phyloP scores from a whole-genome alignment of 139 green algal species.

The Asterochloris erici region DNA sequence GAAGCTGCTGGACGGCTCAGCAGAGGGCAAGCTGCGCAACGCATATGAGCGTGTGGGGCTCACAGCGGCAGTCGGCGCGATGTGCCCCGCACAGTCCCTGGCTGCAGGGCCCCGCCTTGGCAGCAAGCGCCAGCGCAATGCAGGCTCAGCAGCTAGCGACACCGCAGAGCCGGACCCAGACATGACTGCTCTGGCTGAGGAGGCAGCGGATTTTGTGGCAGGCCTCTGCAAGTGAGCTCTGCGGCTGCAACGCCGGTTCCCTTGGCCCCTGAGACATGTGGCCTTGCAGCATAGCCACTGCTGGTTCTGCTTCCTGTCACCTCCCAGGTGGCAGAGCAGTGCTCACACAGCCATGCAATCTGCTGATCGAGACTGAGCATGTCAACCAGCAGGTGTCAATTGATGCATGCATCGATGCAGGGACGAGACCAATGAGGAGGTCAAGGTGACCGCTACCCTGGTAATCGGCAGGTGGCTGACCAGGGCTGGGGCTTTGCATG shows the following conservation, averaged over 20 bases:
- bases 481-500: conserved; percentile 3
- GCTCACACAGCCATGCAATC: neutral
- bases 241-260: neutral
- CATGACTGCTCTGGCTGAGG: neutral
- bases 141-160: neutral
- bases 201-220: conserved; percentile 23
- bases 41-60: conserved; percentile 54
- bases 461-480: conserved; percentile 51
- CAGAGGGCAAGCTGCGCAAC: conserved; percentile 67
- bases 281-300: too few species aligned
- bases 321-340: neutral
- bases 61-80: conserved; percentile 31
- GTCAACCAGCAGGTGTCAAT: neutral
- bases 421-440: conserved; percentile 49
- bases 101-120: conserved; percentile 9
- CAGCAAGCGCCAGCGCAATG: neutral
- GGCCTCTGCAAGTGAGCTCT: conserved; percentile 16
- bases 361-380: neutral
- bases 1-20: conserved; percentile 52
- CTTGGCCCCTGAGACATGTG: neutral
- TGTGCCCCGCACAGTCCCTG: conserved; percentile 18
- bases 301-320: neutral
- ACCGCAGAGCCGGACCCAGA: conserved; percentile 1
- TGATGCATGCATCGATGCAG: conserved; percentile 5
- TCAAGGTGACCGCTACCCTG: conserved; percentile 39